Evolutionary conservation across 352 stramenopile genomes (phyloP).

Genomic region (Paralagenidium karlingii): DNA sequence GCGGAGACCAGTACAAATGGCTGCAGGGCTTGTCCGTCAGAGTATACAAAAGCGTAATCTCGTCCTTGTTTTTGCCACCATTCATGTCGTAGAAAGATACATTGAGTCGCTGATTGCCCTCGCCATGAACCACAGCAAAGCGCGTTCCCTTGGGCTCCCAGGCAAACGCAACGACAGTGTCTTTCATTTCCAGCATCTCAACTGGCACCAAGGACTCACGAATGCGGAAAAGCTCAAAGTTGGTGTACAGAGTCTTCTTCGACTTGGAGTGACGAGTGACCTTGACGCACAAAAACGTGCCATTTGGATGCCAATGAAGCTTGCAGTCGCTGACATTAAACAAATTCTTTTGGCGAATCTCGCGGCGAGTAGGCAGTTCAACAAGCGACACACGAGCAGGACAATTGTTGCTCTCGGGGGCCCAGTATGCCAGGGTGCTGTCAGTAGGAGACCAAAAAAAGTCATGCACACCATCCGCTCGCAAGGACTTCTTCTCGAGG

Average conservation of each 20-base stretch:
- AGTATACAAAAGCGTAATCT: constrained; percentile 93
- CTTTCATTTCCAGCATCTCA: constrained; percentile 97
- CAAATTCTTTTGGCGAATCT: constrained; percentile 97
- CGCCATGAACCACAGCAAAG: constrained; percentile 95
- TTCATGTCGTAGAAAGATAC: constrained; percentile 97
- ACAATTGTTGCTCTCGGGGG: constrained; percentile 88
- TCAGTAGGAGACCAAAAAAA: constrained; percentile 97
- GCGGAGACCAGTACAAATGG: constrained; percentile 95
- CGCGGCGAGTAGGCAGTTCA: constrained; percentile 89
- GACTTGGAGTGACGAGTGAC: constrained; percentile 83
- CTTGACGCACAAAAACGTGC: constrained; percentile 88
- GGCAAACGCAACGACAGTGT: constrained; percentile 91
- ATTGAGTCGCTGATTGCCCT: constrained; percentile 83
- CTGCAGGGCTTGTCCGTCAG: constrained; percentile 93
- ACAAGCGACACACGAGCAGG: constrained; percentile 96
- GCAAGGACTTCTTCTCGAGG: constrained; percentile 95
- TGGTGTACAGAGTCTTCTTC: constrained; percentile 99
- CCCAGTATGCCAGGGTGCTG: constrained; percentile 95
- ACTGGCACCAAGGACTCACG: constrained; percentile 92
- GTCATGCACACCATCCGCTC: constrained; percentile 90
- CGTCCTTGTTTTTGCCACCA: constrained; percentile 51
- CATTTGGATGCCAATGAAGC: constrained; percentile 95
- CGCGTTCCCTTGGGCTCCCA: constrained; percentile 94
- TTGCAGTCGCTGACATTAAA: constrained; percentile 94
- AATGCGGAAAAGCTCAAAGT: constrained; percentile 97